Percentiles rank a stretch among this genome's conserved stretches.
phyloP scores from a whole-genome alignment of 208 protist species.

The Herpetomonas samuelpessoai region DNA sequence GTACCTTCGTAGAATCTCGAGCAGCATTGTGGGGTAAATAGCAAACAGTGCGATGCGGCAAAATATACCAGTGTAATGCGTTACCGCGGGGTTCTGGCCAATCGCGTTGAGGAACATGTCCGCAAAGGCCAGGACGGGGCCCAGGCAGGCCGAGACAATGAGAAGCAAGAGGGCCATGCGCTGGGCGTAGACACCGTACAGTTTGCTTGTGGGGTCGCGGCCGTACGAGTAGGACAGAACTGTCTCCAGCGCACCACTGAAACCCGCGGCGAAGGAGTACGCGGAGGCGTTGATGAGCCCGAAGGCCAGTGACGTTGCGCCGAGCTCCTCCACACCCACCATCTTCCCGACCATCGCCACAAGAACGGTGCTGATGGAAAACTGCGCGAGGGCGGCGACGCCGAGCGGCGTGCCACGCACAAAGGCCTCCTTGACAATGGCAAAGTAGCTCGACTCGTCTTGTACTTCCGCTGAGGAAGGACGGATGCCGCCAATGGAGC shows the following conservation, averaged over 20 bases:
- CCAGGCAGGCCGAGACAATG: slow-evolving; percentile 40
- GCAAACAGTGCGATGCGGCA: slow-evolving; percentile 54
- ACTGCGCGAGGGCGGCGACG: slow-evolving; percentile 55
- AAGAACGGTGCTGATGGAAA: slow-evolving; percentile 46
- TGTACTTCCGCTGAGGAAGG: slow-evolving; percentile 5
- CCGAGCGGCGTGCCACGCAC: slow-evolving; percentile 53
- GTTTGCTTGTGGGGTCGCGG: slow-evolving; percentile 58
- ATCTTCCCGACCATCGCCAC: slow-evolving; percentile 55
- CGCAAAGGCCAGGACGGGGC: slow-evolving; percentile 50
- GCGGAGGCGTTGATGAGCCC: slow-evolving; percentile 80
- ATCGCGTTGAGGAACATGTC: slow-evolving; percentile 49
- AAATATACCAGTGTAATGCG: slow-evolving; percentile 50
- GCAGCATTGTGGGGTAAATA: slow-evolving; percentile 63
- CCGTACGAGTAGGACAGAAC: slow-evolving; percentile 74
- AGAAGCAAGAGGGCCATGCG: slow-evolving; percentile 73
- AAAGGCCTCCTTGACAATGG: slow-evolving; percentile 31
- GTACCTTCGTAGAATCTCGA: slow-evolving; percentile 80
- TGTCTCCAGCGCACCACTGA: slow-evolving; percentile 76
- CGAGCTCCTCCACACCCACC: slow-evolving; percentile 46
- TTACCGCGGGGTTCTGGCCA: slow-evolving; percentile 50
- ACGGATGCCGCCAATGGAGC: not conserved
- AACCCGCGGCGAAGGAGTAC: slow-evolving; percentile 57
- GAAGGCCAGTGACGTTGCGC: slow-evolving; percentile 57
- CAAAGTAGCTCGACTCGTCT: slow-evolving; percentile 13
- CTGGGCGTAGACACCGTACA: slow-evolving; percentile 74